phyloP scores from a whole-genome alignment of 768 basidiomycete genomes.

The Suillus americanus region DNA sequence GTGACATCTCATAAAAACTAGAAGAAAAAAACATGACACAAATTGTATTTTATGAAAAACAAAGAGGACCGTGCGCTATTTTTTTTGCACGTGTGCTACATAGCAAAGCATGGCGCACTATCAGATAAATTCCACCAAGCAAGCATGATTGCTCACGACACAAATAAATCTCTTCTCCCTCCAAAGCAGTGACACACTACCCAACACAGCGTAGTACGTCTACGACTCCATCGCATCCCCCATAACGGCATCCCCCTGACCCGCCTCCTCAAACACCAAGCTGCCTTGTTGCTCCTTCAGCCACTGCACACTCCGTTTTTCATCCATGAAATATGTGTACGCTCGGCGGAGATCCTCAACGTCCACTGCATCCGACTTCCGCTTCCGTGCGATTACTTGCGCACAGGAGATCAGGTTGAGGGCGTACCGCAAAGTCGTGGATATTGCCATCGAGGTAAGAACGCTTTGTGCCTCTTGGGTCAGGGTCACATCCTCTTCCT shows the following conservation, averaged over 20 bases:
- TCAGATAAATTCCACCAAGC: background rate
- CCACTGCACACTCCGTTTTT: slow-evolving; percentile 91
- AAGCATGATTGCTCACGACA: background rate
- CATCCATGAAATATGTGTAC: slow-evolving; percentile 91
- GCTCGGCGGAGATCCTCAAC: slow-evolving; percentile 82
- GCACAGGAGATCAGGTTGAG: slow-evolving; percentile 95
- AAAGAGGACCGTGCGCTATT: too few species aligned
- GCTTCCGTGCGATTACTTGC: slow-evolving; percentile 79
- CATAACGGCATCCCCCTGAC: slow-evolving; percentile 30
- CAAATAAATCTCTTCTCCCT: background rate
- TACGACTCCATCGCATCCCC: slow-evolving; percentile 38
- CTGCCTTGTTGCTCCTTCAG: slow-evolving; percentile 79
- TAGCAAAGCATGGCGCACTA: background rate
- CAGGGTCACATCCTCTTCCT: slow-evolving; percentile 94
- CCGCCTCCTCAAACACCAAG: slow-evolving; percentile 68
- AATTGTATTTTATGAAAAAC: background rate
- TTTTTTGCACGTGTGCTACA: background rate
- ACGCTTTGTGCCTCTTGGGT: slow-evolving; percentile 69
- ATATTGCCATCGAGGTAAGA: slow-evolving; percentile 84
- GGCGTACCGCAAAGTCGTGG: slow-evolving; percentile 91
- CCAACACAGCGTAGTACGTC: background rate
- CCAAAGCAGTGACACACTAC: too few species aligned
- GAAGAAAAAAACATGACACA: background rate
- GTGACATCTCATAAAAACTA: background rate
- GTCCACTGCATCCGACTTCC: slow-evolving; percentile 79